Conservation (phyloP, 768 basidiomycete species). For the Mycena capillaripes region DNA sequence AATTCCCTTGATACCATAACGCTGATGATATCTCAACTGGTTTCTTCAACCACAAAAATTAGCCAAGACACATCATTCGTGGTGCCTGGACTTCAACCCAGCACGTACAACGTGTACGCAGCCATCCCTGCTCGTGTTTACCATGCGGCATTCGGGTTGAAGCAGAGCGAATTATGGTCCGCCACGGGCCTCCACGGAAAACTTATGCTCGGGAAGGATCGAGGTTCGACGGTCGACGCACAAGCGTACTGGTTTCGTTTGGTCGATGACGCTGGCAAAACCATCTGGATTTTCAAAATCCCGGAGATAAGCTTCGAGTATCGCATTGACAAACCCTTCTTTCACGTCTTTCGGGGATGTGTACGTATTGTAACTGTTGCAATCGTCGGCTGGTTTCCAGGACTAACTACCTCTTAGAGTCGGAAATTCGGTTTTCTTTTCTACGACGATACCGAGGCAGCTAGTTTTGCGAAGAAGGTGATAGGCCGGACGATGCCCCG, state of each 20-base stretch:
- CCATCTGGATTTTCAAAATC: slow-evolving; percentile 79
- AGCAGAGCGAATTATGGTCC: slow-evolving; percentile 64
- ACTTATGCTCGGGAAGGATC: slow-evolving; percentile 66
- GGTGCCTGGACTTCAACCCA: slow-evolving; percentile 53
- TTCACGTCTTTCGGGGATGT: slow-evolving; percentile 90
- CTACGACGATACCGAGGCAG: slow-evolving; percentile 64
- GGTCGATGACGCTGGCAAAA: slow-evolving; percentile 53
- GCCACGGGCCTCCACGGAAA: slow-evolving; percentile 73
- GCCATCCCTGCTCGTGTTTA: slow-evolving; percentile 71
- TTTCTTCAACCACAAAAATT: slow-evolving; percentile 25
- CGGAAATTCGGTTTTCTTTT: slow-evolving; percentile 68
- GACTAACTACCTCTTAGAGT: slow-evolving; percentile 57
- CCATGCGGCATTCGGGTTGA: slow-evolving; percentile 61
- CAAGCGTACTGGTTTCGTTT: slow-evolving; percentile 39
- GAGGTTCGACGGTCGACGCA: slow-evolving; percentile 48
- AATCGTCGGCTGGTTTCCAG: slow-evolving; percentile 22
- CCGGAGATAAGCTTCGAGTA: slow-evolving; percentile 73
- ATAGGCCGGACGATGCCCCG: slow-evolving; percentile 43
- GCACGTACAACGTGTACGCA: slow-evolving; percentile 64
- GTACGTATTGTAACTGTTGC: slow-evolving; percentile 60
- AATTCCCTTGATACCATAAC: slow-evolving; percentile 23
- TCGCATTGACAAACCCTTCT: slow-evolving; percentile 89
- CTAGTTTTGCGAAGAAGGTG: slow-evolving; percentile 55
- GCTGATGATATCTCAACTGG: slow-evolving; percentile 34
- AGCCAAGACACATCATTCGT: background rate